Percentiles rank a stretch among this genome's conserved stretches.
Conservation (phyloP, 257 asterid genomes). For the Mitragyna speciosa region DNA sequence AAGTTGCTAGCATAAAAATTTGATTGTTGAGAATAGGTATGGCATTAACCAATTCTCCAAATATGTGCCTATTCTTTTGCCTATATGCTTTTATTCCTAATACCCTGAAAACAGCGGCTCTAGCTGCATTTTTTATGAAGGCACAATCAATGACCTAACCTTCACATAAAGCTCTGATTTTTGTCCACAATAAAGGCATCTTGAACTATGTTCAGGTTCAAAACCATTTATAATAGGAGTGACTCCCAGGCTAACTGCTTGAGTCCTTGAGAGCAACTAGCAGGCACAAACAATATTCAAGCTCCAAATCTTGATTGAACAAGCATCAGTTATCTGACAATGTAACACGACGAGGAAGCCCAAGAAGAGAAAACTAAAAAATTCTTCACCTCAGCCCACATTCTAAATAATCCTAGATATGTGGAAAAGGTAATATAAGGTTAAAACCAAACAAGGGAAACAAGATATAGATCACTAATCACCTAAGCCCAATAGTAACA, state of each 20-base stretch:
- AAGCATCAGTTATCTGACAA: not conserved
- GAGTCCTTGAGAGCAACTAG: not conserved
- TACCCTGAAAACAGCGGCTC: not conserved
- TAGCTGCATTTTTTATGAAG: not conserved
- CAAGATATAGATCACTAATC: not conserved
- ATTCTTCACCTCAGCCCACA: not conserved
- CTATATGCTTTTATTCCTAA: not conserved
- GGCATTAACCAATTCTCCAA: not conserved
- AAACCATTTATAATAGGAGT: not conserved
- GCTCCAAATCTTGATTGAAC: not conserved
- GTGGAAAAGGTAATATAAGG: not conserved
- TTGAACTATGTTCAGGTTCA: not conserved
- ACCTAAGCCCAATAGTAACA: not conserved
- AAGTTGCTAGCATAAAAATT: not conserved
- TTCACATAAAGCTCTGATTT: not conserved
- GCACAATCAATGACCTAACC: not conserved
- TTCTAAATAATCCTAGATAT: not conserved
- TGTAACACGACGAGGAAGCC: not conserved
- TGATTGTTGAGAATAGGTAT: not conserved
- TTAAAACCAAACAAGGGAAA: not conserved
- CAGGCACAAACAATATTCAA: not conserved
- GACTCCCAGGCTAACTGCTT: not conserved
- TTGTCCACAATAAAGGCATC: not conserved
- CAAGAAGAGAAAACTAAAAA: not conserved
- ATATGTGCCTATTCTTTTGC: not conserved